These are phyloP conservation scores for Lecanicillium sp. DNA, from an alignment of 2,329 filamentous ascomycete genomes.

Conservation along the genomic window DNA sequence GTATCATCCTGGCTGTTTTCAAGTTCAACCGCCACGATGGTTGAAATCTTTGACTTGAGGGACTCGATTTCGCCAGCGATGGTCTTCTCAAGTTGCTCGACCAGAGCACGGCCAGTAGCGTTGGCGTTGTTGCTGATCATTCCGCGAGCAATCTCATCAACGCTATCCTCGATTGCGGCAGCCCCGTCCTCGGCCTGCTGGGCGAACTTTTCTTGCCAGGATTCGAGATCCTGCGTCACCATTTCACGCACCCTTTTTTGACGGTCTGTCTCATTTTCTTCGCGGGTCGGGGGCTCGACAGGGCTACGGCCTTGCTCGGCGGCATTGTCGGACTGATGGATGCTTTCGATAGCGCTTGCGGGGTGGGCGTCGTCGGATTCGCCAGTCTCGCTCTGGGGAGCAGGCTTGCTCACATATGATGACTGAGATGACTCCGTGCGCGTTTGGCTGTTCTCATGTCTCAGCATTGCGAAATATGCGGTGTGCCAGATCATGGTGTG, in stretches of 20 bases:
- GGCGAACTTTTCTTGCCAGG: conserved; percentile 85
- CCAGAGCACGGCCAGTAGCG: conserved; percentile 56
- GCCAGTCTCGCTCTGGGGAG: conserved; percentile 20
- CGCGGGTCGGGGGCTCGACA: conserved; percentile 36
- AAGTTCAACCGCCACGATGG: conserved; percentile 50
- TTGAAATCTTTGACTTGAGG: conserved; percentile 62
- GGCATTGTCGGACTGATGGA: background rate
- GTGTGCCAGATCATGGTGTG: too few relatives aligned
- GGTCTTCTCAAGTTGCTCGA: conserved; percentile 61
- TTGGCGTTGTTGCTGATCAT: conserved; percentile 58
- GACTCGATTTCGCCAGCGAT: conserved; percentile 54
- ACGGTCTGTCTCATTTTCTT: conserved; percentile 42
- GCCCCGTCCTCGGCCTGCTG: conserved; percentile 77
- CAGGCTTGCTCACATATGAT: conserved; percentile 25
- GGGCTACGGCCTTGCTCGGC: conserved; percentile 19
- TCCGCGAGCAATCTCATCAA: conserved; percentile 48
- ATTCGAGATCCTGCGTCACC: conserved; percentile 69
- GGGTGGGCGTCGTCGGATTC: conserved; percentile 2
- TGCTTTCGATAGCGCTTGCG: conserved; percentile 11
- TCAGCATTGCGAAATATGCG: too few relatives aligned
- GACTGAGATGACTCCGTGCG: conserved; percentile 20
- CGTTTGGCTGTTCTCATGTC: too few relatives aligned
- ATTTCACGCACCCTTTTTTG: conserved; percentile 54
- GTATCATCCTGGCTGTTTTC: conserved; percentile 30
- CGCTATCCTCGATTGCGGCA: conserved; percentile 61